A percentile compares a stretch with the other conserved stretches of the same genome.
Evolutionary conservation across 2,329 filamentous ascomycete species (phyloP).

Genomic region (Xylariaceae sp.): DNA sequence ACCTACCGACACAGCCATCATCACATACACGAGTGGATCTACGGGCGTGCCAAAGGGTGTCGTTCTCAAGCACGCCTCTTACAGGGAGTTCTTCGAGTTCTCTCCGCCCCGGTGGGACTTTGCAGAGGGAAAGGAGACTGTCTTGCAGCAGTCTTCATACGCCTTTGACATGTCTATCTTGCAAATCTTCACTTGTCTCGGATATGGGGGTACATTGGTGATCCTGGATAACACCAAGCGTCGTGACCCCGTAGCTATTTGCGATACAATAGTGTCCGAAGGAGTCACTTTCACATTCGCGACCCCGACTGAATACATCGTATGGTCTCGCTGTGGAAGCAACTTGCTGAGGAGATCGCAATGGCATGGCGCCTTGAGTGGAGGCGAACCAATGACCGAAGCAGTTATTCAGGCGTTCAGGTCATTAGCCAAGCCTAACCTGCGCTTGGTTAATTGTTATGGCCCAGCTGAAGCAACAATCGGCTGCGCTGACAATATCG

Average conservation of each 20-base stretch:
- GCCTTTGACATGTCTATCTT: conserved; percentile 29
- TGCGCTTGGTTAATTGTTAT: conserved; percentile 30
- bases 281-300: background rate
- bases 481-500: background rate
- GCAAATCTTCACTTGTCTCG: conserved; percentile 30
- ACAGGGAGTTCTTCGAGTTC: conserved; percentile 33
- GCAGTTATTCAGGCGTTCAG: conserved; percentile 12
- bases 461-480: conserved; percentile 32
- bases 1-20: background rate
- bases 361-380: conserved; percentile 17
- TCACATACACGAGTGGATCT: conserved; percentile 32
- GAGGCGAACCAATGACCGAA: conserved; percentile 9
- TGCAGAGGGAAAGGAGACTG: conserved; percentile 15
- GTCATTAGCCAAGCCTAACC: background rate
- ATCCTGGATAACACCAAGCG: too few species aligned
- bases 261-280: background rate
- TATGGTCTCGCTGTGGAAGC: background rate
- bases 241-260: too few species aligned
- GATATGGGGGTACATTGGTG: conserved; percentile 21
- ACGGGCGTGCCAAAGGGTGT: conserved; percentile 41
- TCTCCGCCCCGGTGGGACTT: background rate
- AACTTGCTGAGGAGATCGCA: background rate
- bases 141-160: conserved; percentile 41
- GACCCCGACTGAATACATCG: background rate
- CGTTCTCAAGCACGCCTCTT: conserved; percentile 23